phyloP scores from a whole-genome alignment of 768 basidiomycete species.

The Suillus subaureus region DNA sequence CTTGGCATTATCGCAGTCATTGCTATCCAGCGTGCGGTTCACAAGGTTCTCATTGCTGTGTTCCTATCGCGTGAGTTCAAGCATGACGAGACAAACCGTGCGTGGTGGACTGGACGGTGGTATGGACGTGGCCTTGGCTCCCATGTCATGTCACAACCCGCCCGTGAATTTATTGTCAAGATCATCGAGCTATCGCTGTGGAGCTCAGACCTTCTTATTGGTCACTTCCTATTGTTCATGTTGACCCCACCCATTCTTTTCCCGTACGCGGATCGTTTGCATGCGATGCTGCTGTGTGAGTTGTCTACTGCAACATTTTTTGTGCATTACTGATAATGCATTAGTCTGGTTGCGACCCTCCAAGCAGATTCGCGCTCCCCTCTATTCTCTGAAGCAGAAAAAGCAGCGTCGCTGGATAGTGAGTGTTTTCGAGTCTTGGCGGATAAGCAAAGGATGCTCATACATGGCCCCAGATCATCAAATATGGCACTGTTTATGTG shows the following conservation, averaged over 20 bases:
- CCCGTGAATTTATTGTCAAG: constrained; percentile 97
- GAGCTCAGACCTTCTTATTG: constrained; percentile 91
- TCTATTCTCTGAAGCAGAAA: constrained; percentile 89
- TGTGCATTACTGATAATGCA: constrained; percentile 19
- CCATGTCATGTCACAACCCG: constrained; percentile 96
- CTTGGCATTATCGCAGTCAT: constrained; percentile 92
- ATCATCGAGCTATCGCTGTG: constrained; percentile 95
- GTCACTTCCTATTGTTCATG: constrained; percentile 88
- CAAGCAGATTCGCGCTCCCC: constrained; percentile 89
- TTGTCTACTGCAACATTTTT: constrained; percentile 16
- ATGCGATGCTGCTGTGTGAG: constrained; percentile 90
- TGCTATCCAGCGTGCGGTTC: constrained; percentile 86
- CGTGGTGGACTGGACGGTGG: constrained; percentile 99
- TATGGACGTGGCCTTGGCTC: constrained; percentile 91
- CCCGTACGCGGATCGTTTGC: constrained; percentile 90
- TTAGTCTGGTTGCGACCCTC: constrained; percentile 94
- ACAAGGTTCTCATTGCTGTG: constrained; percentile 92
- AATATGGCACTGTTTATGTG: constrained; percentile 81
- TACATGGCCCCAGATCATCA: constrained; percentile 59
- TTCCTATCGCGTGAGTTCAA: constrained; percentile 98
- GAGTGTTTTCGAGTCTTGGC: constrained; percentile 29
- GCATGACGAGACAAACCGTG: constrained; percentile 97
- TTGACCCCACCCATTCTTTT: constrained; percentile 85
- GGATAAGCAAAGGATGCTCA: constrained; percentile 14
- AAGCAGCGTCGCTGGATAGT: constrained; percentile 91